Conservation (phyloP, 108 stramenopile species). For the Stephanodiscus minutulus region DNA sequence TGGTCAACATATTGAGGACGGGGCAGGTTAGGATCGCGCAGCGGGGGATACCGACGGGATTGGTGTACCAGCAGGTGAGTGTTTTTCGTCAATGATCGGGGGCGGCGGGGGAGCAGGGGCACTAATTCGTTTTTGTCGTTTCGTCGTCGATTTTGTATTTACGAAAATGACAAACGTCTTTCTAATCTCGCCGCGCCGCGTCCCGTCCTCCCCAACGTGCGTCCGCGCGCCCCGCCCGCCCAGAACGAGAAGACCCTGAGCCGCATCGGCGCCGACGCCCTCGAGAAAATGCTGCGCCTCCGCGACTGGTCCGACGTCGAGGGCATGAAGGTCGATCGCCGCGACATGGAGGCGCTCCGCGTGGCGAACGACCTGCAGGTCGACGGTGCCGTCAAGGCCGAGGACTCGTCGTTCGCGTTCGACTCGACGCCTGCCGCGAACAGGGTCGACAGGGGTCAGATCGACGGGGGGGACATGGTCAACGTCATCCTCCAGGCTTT, state of each 20-base stretch:
- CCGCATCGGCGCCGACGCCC: slow-evolving; percentile 66
- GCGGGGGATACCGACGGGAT: slow-evolving; percentile 93
- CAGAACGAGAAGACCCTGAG: slow-evolving; percentile 93
- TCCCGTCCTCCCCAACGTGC: neutral
- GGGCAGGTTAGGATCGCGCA: slow-evolving; percentile 92
- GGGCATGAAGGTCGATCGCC: slow-evolving; percentile 81
- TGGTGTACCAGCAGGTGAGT: slow-evolving; percentile 86
- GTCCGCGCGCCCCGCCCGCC: neutral
- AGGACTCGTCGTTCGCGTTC: slow-evolving; percentile 58
- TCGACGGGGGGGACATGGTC: slow-evolving; percentile 80
- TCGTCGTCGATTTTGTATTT: no score
- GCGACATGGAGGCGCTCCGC: slow-evolving; percentile 82
- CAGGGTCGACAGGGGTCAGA: slow-evolving; percentile 71
- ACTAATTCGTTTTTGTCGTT: no score
- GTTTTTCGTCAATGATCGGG: neutral
- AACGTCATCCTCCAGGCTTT: slow-evolving; percentile 79
- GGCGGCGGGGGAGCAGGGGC: neutral
- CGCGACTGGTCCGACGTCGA: slow-evolving; percentile 86
- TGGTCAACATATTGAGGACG: slow-evolving; percentile 97
- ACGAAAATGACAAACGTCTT: neutral
- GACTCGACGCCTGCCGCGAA: slow-evolving; percentile 82
- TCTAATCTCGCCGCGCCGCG: neutral
- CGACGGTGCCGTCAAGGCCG: slow-evolving; percentile 61
- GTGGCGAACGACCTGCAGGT: slow-evolving; percentile 83
- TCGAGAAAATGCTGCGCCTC: slow-evolving; percentile 89